Conservation (phyloP, 305 asterid genomes). For the Euphrasia arctica region DNA sequence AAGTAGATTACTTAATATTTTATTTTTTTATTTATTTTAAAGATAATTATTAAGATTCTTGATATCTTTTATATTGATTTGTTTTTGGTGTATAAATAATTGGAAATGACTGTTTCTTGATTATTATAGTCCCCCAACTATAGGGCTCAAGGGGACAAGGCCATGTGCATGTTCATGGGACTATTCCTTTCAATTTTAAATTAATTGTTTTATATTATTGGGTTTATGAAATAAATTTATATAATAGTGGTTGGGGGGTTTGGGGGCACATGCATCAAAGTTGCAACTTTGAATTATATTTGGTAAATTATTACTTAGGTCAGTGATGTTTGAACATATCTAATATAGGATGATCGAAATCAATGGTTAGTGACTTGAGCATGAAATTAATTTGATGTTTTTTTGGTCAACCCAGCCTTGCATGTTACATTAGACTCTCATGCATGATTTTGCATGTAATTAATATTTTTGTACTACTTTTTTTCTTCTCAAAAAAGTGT, state of each 20-base stretch:
- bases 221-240: not conserved
- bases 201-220: slow-evolving; percentile 6
- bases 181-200: slow-evolving; percentile 30
- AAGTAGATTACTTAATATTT: no score
- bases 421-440: no score
- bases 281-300: not conserved
- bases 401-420: no score
- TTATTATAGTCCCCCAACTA: slow-evolving; percentile 41
- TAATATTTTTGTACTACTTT: no score
- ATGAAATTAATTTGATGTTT: no score
- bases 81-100: slow-evolving; percentile 15
- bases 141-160: slow-evolving; percentile 41
- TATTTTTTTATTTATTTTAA: no score
- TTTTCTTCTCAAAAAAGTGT: no score
- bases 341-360: no score
- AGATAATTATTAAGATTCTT: no score
- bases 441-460: no score
- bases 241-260: not conserved
- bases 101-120: slow-evolving; percentile 27
- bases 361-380: no score
- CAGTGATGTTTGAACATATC: no score
- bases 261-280: not conserved
- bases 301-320: not conserved
- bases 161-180: slow-evolving; percentile 60
- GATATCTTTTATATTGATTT: slow-evolving; percentile 32